These are phyloP conservation scores for Boletus semigastroideus DNA, from an alignment of 1,284 basidiomycete genomes.

Conservation along the genomic window DNA sequence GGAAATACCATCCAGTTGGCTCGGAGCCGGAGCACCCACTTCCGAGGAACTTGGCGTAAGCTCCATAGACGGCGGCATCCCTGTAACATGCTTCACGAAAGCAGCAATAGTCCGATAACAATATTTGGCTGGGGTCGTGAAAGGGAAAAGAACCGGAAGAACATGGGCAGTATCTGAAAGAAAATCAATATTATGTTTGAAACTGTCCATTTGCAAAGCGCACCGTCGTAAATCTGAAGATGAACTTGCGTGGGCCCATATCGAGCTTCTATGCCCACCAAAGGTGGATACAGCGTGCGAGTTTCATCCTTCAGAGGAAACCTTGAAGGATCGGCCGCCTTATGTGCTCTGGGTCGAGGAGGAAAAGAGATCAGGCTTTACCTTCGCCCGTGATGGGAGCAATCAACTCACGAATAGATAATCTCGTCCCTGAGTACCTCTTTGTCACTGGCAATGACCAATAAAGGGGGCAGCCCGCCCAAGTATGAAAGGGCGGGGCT, in stretches of 20 bases:
- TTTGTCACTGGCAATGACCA: slow-evolving; percentile 85
- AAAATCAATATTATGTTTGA: slow-evolving; percentile 1
- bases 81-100: slow-evolving; percentile 65
- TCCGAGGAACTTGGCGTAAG: slow-evolving; percentile 17
- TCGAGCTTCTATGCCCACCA: slow-evolving; percentile 64
- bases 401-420: slow-evolving; percentile 70
- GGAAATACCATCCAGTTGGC: slow-evolving; percentile 1
- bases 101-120: slow-evolving; percentile 72
- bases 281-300: slow-evolving; percentile 60
- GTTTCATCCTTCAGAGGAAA: slow-evolving; percentile 68
- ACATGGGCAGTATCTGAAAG: slow-evolving; percentile 67
- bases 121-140: slow-evolving; percentile 80
- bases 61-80: slow-evolving; percentile 31
- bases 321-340: slow-evolving; percentile 80
- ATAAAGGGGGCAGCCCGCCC: slow-evolving; percentile 87
- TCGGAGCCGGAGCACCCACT: not conserved
- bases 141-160: slow-evolving; percentile 78
- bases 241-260: slow-evolving; percentile 84
- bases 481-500: slow-evolving; percentile 84
- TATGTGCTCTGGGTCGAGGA: slow-evolving; percentile 71
- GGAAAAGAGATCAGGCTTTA: not conserved
- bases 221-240: slow-evolving; percentile 84
- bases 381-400: not conserved
- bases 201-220: not conserved
- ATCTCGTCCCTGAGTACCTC: slow-evolving; percentile 95